A percentile compares a stretch with the other conserved stretches of the same genome.
Conservation (phyloP, 345 rosid genomes). For the Gossypium turneri region DNA sequence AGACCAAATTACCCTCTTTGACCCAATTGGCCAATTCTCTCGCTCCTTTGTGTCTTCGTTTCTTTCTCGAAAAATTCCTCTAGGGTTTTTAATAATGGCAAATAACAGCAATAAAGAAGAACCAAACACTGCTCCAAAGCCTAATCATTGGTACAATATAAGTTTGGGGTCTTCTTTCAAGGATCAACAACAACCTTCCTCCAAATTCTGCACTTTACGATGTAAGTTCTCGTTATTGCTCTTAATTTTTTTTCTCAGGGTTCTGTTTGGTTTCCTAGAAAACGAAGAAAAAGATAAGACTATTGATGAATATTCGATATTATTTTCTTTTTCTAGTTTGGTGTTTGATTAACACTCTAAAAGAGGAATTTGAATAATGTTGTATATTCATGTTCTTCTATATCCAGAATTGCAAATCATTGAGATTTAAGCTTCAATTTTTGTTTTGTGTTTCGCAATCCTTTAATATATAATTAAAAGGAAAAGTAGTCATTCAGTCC, state of each 20-base stretch:
- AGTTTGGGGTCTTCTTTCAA: slow-evolving; percentile 62
- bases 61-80: background rate
- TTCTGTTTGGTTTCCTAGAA: slow-evolving; percentile 5
- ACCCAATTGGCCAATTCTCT: background rate
- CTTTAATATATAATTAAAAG: background rate
- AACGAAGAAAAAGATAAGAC: background rate
- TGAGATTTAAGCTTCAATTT: background rate
- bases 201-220: slow-evolving; percentile 69
- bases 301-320: too few species aligned
- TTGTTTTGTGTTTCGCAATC: background rate
- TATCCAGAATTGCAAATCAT: background rate
- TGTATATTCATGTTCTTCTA: background rate
- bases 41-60: background rate
- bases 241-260: background rate
- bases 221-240: slow-evolving; percentile 33
- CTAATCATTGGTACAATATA: slow-evolving; percentile 66
- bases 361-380: background rate
- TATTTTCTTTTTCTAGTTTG: background rate
- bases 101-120: slow-evolving; percentile 42
- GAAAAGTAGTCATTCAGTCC: background rate
- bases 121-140: slow-evolving; percentile 53
- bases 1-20: slow-evolving; percentile 16
- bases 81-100: slow-evolving; percentile 18
- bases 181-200: slow-evolving; percentile 30
- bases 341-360: background rate